Conservation (phyloP, 129 eudicot species). For the Heracleum sosnowskyi region DNA sequence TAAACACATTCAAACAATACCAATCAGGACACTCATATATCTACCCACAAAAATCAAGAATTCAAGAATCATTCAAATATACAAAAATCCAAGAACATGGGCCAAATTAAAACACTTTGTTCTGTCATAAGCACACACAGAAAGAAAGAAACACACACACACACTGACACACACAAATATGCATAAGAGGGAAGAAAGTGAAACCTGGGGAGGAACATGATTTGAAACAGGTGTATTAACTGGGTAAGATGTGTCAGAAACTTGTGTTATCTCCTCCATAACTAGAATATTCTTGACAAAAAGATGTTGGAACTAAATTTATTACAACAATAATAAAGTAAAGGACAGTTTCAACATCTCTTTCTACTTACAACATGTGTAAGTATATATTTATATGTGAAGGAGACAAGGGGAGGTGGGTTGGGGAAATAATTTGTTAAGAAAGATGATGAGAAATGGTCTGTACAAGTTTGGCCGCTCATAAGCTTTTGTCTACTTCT, state of each 20-base stretch:
- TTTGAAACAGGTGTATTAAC: conserved; percentile 6
- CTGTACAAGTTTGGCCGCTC: not conserved
- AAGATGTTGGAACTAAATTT: not conserved
- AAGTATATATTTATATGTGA: no score
- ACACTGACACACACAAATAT: not conserved
- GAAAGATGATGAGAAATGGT: conserved; percentile 3
- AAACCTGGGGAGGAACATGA: conserved; percentile 32
- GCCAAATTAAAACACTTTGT: not conserved
- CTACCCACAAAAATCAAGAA: not conserved
- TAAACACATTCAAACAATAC: not conserved
- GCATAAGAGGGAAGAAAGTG: not conserved
- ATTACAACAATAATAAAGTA: not conserved
- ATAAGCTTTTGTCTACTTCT: conserved; percentile 8
- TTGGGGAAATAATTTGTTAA: not conserved
- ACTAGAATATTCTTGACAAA: not conserved
- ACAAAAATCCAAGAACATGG: not conserved
- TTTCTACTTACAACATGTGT: no score
- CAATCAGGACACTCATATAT: not conserved
- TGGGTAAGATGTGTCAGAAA: conserved; percentile 23
- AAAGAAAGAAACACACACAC: conserved; percentile 3
- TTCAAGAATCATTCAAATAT: not conserved
- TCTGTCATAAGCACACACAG: not conserved
- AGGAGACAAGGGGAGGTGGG: not conserved
- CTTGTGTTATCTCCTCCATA: conserved; percentile 19
- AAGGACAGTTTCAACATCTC: not conserved